A percentile compares a stretch with the other conserved stretches of the same genome.
phyloP scores from a whole-genome alignment of 805 yeast genomes.

The Saccharomycopsis fibuligera region DNA sequence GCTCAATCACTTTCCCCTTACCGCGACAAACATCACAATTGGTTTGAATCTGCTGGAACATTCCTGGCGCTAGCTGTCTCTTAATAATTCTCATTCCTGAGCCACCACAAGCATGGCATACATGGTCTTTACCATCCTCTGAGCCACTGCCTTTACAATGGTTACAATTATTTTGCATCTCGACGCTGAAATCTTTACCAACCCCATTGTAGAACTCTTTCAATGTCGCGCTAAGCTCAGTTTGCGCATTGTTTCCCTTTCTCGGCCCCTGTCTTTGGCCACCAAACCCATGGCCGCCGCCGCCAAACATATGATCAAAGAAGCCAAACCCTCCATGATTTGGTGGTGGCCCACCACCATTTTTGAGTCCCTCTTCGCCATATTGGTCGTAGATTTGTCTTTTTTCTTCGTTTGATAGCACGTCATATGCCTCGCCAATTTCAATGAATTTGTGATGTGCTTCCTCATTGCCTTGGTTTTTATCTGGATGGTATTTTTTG shows the following conservation, averaged over 20 bases:
- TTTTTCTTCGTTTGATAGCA: slow-evolving; percentile 62
- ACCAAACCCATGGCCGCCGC: slow-evolving; percentile 28
- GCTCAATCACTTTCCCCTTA: slow-evolving; percentile 56
- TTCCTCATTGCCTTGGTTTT: slow-evolving; percentile 73
- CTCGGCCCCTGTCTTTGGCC: slow-evolving; percentile 30
- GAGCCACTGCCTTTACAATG: slow-evolving; percentile 83
- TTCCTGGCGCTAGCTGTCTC: slow-evolving; percentile 80
- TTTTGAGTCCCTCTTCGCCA: slow-evolving; percentile 70
- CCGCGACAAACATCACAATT: slow-evolving; percentile 80
- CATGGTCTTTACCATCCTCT: slow-evolving; percentile 62
- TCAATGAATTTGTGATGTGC: slow-evolving; percentile 86
- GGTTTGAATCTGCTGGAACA: slow-evolving; percentile 79
- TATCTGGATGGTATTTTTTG: slow-evolving; percentile 83
- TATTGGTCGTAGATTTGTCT: slow-evolving; percentile 61
- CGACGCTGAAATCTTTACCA: slow-evolving; percentile 50
- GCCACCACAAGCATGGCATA: slow-evolving; percentile 70
- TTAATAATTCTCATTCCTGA: slow-evolving; percentile 59
- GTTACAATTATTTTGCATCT: slow-evolving; percentile 70
- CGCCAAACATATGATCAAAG: slow-evolving; percentile 59
- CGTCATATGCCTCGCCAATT: slow-evolving; percentile 90
- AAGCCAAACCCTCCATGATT: slow-evolving; percentile 48
- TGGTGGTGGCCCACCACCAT: slow-evolving; percentile 38
- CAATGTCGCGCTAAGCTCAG: slow-evolving; percentile 50
- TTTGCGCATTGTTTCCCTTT: slow-evolving; percentile 57
- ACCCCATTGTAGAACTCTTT: slow-evolving; percentile 69